Conservation (phyloP, 2,329 filamentous ascomycete genomes). For the Pestalotiopsis sp. region DNA sequence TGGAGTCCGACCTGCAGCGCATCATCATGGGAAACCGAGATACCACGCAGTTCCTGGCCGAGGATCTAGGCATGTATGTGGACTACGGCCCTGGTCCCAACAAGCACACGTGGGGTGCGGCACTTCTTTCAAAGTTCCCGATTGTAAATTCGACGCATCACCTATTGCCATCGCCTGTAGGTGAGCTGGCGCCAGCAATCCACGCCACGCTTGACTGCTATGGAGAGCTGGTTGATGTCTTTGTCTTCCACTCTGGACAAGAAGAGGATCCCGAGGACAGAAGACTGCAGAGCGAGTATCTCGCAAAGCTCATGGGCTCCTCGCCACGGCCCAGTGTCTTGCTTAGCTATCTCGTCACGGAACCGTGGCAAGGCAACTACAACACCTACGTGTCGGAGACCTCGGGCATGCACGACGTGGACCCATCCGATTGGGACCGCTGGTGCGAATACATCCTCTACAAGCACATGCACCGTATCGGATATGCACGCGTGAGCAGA, state of each 20-base stretch:
- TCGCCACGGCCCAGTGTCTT: constrained; percentile 80
- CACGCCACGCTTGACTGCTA: constrained; percentile 96
- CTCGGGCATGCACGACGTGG: constrained; percentile 95
- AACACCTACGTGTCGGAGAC: constrained; percentile 87
- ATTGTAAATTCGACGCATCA: constrained; percentile 98
- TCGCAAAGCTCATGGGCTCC: constrained; percentile 85
- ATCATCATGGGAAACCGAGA: constrained; percentile 99
- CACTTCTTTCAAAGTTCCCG: constrained; percentile 93
- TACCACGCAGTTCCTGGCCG: constrained; percentile 90
- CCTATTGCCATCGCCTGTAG: constrained; percentile 87
- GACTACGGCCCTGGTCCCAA: constrained; percentile 97
- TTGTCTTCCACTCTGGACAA: constrained; percentile 98
- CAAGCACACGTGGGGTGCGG: constrained; percentile 97
- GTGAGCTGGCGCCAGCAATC: constrained; percentile 93
- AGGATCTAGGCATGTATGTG: constrained; percentile 98
- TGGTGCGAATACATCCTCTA: constrained; percentile 99
- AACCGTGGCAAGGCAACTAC: constrained; percentile 91
- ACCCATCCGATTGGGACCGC: constrained; percentile 88
- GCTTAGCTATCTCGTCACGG: constrained; percentile 90
- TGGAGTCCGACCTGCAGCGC: constrained; percentile 91
- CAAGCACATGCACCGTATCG: constrained; percentile 82
- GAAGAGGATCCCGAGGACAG: constrained; percentile 95
- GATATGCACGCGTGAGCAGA: constrained; percentile 87
- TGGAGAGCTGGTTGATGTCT: constrained; percentile 86
- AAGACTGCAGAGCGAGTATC: constrained; percentile 81